Conservation (phyloP, 108 stramenopile species). For the Conticribra weissflogii region DNA sequence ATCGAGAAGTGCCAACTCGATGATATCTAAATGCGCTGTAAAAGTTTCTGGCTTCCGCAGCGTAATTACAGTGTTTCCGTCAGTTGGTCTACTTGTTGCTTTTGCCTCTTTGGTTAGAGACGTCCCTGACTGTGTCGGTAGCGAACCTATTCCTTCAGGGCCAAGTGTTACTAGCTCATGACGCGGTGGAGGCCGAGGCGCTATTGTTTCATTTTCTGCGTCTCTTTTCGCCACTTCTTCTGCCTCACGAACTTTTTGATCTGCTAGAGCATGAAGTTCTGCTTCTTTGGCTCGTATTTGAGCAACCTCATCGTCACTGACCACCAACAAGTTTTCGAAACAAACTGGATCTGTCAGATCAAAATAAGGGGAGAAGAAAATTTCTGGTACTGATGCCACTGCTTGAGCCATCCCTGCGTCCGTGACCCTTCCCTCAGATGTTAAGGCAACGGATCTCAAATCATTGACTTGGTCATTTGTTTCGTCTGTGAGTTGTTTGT, state of each 20-base stretch:
- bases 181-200: slow-evolving; percentile 11
- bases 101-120: slow-evolving; percentile 33
- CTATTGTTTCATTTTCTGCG: slow-evolving; percentile 34
- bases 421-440: neutral
- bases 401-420: slow-evolving; percentile 23
- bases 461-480: neutral
- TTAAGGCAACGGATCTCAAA: neutral
- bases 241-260: slow-evolving; percentile 48
- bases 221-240: slow-evolving; percentile 43
- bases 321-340: slow-evolving; percentile 68
- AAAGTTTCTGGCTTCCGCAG: slow-evolving; percentile 69
- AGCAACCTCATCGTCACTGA: slow-evolving; percentile 49
- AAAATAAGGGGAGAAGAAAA: slow-evolving; percentile 74
- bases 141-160: slow-evolving; percentile 1
- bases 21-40: slow-evolving; percentile 70
- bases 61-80: slow-evolving; percentile 62
- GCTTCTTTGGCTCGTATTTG: slow-evolving; percentile 48
- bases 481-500: neutral
- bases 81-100: slow-evolving; percentile 41
- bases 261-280: slow-evolving; percentile 46
- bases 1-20: slow-evolving; percentile 80
- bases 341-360: slow-evolving; percentile 80
- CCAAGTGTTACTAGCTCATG: neutral
- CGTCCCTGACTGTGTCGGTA: slow-evolving; percentile 24
- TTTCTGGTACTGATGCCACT: slow-evolving; percentile 56